These are phyloP conservation scores for Platanus orientalis DNA, from an alignment of 164 flowering plant species.

Conservation along the genomic window DNA sequence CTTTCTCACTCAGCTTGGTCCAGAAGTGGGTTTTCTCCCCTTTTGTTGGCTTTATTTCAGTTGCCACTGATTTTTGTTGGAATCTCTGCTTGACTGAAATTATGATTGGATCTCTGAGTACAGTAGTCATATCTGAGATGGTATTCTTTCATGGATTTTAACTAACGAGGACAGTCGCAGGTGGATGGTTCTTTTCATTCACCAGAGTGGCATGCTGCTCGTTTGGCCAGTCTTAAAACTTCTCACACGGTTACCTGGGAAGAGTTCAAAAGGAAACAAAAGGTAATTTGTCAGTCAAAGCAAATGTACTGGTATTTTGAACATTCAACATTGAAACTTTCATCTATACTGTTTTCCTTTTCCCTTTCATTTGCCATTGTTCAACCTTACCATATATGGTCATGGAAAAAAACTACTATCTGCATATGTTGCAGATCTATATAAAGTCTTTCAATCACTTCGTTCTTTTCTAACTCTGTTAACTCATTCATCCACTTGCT, in stretches of 20 bases:
- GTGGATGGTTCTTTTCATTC: constrained; percentile 99
- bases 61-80: no score
- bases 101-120: no score
- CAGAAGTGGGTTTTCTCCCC: no score
- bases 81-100: no score
- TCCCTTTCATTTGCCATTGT: neutral
- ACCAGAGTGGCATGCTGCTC: constrained; percentile 99
- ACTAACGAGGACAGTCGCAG: constrained; percentile 93
- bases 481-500: no score
- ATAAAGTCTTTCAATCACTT: no score
- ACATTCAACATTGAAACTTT: neutral
- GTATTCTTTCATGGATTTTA: constrained; percentile 32
- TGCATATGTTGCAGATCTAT: no score
- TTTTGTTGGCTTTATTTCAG: no score
- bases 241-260: constrained; percentile 99
- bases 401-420: no score
- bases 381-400: no score
- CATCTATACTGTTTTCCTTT: neutral
- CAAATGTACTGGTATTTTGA: neutral
- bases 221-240: constrained; percentile 98
- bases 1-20: no score
- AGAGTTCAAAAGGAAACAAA: constrained; percentile 88
- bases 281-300: constrained; percentile 39
- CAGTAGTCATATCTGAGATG: constrained; percentile 10
- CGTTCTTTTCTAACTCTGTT: no score